Evolutionary conservation across 1,284 basidiomycete genomes (phyloP), one percentile per base, ranked within the genome.

Genomic region (Kwoniella shivajii): DNA sequence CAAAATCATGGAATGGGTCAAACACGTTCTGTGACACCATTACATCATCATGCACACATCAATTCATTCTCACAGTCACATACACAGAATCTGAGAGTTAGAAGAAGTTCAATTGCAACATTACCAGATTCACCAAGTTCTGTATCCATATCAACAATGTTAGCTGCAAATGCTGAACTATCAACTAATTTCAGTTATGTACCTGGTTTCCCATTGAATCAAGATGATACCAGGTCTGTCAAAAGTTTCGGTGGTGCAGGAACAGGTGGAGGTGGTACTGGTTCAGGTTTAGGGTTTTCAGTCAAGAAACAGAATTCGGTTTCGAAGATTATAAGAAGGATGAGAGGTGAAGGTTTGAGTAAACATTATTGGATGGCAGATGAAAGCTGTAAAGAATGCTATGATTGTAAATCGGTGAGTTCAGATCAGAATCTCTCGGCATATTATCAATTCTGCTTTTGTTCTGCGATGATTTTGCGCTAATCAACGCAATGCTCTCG

Each of bases 331-430:
- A 94, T 95, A 60, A 81, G 91, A 62, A 82, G 90, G 60, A 85
- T 95, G 70, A 82, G 90, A 49, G 92, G 92, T 45, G 91, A 94
- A 84, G 79, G 78, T 3, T 53, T 79, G 57, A 70, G 64, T 54
- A 77, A 57, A 61, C 90, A 94, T 70, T 96, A 95, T 72, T 97
- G 93, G 93, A 95, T 96, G 90, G 90, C 93, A 59, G 96, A 99
- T 72, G 91, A 94, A 69, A 89, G 90, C 56, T 92, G 90, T 68
- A 96, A 90, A 72, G 95, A 97, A 70, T 96, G 92, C 72, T 94
- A 91, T 72, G 90, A 94, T 74, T 96, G 92, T 80, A 91, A 76
- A 61, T 75, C 73, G 16, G 73, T 77, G 51, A 64, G 72, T 58
- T 2, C 16, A 16, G n/a, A n/a, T n/a, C n/a, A n/a, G n/a, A n/a